Base-by-base conservation (phyloP, 352 stramenopile species). In the Albugo laibachii region DNA sequence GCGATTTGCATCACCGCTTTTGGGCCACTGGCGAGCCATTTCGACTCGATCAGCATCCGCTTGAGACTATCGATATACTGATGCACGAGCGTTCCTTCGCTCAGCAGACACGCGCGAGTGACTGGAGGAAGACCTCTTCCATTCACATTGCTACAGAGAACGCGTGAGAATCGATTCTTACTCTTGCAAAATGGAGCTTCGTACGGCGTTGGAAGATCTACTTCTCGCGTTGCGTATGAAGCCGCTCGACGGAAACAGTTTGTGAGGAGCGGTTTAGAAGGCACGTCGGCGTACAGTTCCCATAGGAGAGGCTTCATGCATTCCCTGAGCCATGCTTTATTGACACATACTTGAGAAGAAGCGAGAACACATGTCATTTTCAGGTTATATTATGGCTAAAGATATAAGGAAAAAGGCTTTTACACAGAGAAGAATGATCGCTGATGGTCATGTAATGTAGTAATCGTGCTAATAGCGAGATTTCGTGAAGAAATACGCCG, bases 171-270 rank as follows among this genome's bases (percentile, higher is more conserved):
- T n/a, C n/a, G n/a, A n/a, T n/a, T n/a, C n/a, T n/a, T n/a, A n/a
- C n/a, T n/a, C n/a, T n/a, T n/a, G n/a, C 16, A 43, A 43, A 24
- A 19, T 24, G 38, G 38, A 43, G 14, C 18, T 19, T 54, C 55
- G 43, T 84, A 92, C 79, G 79, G 79, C 8, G 79, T 85, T 34
- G 79, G 79, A 0, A 81, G 74, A 55, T 92, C 79, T 34, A 86
- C 59, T 54, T 92, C 79, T n/a, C 76, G 75, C 55, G 87, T 88
- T 57, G 69, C 83, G 49, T 92, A 92, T 45, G 73, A 88, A 12
- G 76, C 64, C 11, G 79, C 79, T 37, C 79, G 69, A 47, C 79
- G 76, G 53, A 92, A 92, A 54, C 75, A 85, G 41, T 81, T 88
- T 18, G 68, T 53, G 21, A 92, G 53, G 54, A 89, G 58, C 38